These are phyloP conservation scores for Mitragyna speciosa DNA, from an alignment of 257 asterid genomes.

Conservation along the genomic window DNA sequence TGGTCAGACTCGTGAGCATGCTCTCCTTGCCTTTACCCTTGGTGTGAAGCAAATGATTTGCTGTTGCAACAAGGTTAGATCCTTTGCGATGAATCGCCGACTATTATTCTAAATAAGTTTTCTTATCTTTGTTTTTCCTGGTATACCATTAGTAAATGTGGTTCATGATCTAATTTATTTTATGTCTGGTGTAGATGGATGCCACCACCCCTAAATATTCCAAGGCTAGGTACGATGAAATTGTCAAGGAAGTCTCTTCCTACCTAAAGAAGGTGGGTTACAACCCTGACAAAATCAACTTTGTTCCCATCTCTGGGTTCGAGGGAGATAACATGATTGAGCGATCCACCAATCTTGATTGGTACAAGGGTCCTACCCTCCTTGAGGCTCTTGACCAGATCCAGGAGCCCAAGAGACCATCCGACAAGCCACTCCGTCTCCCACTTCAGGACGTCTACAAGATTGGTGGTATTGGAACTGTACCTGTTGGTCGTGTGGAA, in stretches of 20 bases:
- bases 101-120: background rate
- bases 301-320: conserved; percentile 36
- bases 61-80: conserved; percentile 71
- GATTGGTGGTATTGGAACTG: conserved; percentile 42
- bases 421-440: conserved; percentile 41
- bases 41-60: conserved; percentile 84
- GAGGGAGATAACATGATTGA: conserved; percentile 42
- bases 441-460: conserved; percentile 38
- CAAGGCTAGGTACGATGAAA: conserved; percentile 36
- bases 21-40: conserved; percentile 71
- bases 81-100: background rate
- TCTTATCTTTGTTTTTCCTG: background rate
- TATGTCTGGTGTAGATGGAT: conserved; percentile 25
- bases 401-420: conserved; percentile 35
- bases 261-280: conserved; percentile 37
- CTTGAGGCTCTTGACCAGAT: conserved; percentile 37
- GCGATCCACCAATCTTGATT: conserved; percentile 36
- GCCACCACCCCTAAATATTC: conserved; percentile 39
- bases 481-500: conserved; percentile 36
- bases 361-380: conserved; percentile 43
- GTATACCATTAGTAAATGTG: background rate
- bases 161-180: background rate
- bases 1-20: conserved; percentile 85
- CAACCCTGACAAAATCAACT: conserved; percentile 36
- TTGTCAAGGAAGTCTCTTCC: conserved; percentile 34